Evolutionary conservation across 2,329 filamentous ascomycete species (phyloP).

Genomic region (Grosmannia serpens): DNA sequence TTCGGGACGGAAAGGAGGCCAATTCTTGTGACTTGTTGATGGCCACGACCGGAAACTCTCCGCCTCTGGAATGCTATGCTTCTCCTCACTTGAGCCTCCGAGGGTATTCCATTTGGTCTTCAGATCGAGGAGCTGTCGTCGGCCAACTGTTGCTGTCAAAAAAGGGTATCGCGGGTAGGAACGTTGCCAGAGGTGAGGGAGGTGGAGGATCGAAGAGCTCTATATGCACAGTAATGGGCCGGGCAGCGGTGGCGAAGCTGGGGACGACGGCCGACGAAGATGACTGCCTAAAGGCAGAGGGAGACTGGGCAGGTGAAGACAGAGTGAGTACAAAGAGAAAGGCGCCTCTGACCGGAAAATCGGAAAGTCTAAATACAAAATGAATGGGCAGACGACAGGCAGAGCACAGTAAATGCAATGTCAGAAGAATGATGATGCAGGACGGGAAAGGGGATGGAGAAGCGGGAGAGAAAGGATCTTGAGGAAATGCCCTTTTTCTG

Average conservation of each 20-base stretch:
- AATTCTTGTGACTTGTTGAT: background rate
- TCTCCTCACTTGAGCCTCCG: background rate
- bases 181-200: background rate
- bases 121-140: background rate
- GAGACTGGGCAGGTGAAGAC: background rate
- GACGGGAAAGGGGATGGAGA: background rate
- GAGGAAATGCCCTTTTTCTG: background rate
- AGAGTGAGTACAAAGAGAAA: background rate
- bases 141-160: background rate
- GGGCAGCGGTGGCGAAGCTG: background rate
- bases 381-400: background rate
- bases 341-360: background rate
- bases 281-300: background rate
- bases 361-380: background rate
- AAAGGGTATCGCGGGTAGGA: background rate
- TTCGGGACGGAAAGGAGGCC: background rate
- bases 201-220: background rate
- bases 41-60: background rate
- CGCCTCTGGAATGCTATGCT: background rate
- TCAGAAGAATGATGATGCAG: background rate
- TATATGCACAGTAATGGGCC: background rate
- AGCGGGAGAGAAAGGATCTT: background rate
- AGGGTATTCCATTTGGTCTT: background rate
- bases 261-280: background rate
- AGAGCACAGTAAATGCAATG: background rate